Evolutionary conservation across 1,284 basidiomycete genomes (phyloP), one percentile per base, ranked within the genome.

Genomic region (Ustilago shanxiensis): DNA sequence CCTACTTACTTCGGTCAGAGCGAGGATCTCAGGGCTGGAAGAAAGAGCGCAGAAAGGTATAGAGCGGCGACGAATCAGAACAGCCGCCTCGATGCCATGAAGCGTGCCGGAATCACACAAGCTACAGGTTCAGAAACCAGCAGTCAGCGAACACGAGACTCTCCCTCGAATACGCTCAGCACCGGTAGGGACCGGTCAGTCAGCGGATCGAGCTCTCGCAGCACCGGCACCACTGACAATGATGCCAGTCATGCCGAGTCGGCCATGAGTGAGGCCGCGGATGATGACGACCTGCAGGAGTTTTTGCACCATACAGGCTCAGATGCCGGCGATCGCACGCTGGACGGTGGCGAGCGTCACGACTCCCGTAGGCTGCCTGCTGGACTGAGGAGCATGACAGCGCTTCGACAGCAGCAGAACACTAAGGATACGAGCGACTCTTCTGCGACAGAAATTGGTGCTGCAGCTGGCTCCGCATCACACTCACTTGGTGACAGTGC

Each of bases 271-370:
- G 65, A 66, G 29, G 52, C 60, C 11, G 53, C 52, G 14, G 64
- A 64, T 24, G 70, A 65, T 26, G 75, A 76, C 29, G 77, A 79
- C 24, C 31, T 67, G 26, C 77, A 79, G 26, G 77, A 79, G 41
- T 79, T 76, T 26, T 59, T 79, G 16, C 66, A 67, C n/a, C 65
- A 68, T 18, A 54, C 54, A 6, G 55, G 20, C 1, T 55, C 72
- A 1, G 50, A 60, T 18, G 24, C 57, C 6, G 58, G 60, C 20
- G 67, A 63, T 28, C 58, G 22, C 29, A 78, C 53, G 13, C 37
- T 63, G 6, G 76, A 67, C 13, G 72, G 65, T 14, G 59, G 60
- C 16, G 76, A 78, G 29, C 61, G 41, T 28, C 64, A 72, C 33
- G 68, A 75, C 47, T 57, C 51, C 16, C 72, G 75, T 31, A 53